A percentile compares a stretch with the other conserved stretches of the same genome.
Evolutionary conservation across 768 basidiomycete genomes (phyloP).

Genomic region (Mycena chlorophos): DNA sequence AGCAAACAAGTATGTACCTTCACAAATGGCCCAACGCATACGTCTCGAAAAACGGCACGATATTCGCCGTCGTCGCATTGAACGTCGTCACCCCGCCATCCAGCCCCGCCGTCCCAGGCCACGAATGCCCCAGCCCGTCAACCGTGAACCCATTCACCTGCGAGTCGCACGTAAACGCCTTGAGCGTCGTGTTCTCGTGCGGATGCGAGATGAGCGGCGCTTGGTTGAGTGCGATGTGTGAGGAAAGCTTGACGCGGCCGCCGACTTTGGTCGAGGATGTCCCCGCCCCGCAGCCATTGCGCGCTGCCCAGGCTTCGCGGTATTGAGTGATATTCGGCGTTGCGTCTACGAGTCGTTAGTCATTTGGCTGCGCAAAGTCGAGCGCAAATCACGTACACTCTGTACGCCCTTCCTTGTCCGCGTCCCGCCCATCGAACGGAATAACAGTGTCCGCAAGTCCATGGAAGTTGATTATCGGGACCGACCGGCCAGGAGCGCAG

Average conservation of each 20-base stretch:
- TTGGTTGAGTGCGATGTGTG: neutral
- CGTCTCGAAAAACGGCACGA: slow-evolving; percentile 19
- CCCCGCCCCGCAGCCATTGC: slow-evolving; percentile 19
- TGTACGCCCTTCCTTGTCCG: slow-evolving; percentile 8
- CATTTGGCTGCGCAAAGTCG: too few species aligned
- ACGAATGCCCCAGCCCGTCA: slow-evolving; percentile 14
- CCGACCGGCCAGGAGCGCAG: slow-evolving; percentile 13
- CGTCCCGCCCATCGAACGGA: slow-evolving; percentile 12
- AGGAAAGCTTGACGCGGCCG: neutral
- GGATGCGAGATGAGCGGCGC: slow-evolving; percentile 16
- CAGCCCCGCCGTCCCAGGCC: slow-evolving; percentile 16
- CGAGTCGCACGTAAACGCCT: slow-evolving; percentile 14
- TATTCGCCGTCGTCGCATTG: slow-evolving; percentile 21
- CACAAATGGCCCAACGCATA: slow-evolving; percentile 3
- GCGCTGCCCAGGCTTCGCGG: slow-evolving; percentile 19
- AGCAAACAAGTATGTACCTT: neutral
- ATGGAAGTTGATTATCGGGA: slow-evolving; percentile 21
- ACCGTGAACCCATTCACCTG: slow-evolving; percentile 18
- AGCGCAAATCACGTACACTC: slow-evolving; percentile 9
- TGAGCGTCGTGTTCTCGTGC: slow-evolving; percentile 19
- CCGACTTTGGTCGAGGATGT: neutral
- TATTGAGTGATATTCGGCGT: slow-evolving; percentile 19
- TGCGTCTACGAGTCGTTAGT: slow-evolving; percentile 4
- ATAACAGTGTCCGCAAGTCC: slow-evolving; percentile 12
- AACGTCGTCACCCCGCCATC: slow-evolving; percentile 20